Conservation (phyloP, 225 moss, liverwort and hornwort species). For the Straminergon stramineum region DNA sequence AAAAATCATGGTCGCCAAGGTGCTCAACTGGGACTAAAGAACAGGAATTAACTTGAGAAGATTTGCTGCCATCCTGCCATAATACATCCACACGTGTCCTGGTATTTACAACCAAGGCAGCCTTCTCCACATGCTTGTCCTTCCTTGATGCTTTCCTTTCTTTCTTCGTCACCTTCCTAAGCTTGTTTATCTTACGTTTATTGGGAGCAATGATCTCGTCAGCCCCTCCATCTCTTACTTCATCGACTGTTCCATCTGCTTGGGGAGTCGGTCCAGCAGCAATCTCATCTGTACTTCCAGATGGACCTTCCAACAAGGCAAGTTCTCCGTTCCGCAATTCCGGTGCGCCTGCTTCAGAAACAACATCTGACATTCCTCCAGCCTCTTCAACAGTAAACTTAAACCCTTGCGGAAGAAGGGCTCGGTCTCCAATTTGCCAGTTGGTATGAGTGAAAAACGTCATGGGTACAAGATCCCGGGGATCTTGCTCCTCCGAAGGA, state of each 20-base stretch:
- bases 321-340: conserved; percentile 9
- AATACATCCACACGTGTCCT: conserved; percentile 74
- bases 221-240: conserved; percentile 28
- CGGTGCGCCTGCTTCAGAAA: conserved; percentile 34
- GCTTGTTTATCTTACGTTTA: conserved; percentile 48
- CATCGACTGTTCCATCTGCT: conserved; percentile 35
- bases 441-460: conserved; percentile 72
- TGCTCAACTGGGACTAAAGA: conserved; percentile 89
- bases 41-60: conserved; percentile 53
- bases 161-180: conserved; percentile 47
- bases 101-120: conserved; percentile 71
- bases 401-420: conserved; percentile 53
- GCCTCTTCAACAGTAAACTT: conserved; percentile 29
- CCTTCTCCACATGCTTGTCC: conserved; percentile 73
- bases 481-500: conserved; percentile 82
- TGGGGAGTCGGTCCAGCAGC: conserved; percentile 30
- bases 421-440: conserved; percentile 97
- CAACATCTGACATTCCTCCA: conserved; percentile 38
- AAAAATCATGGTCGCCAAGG: conserved; percentile 96
- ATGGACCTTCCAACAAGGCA: conserved; percentile 8
- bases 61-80: conserved; percentile 85
- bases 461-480: conserved; percentile 65
- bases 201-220: conserved; percentile 38
- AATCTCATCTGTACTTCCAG: conserved; percentile 33
- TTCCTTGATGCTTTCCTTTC: conserved; percentile 72